phyloP scores from a whole-genome alignment of 2,329 filamentous ascomycete genomes.

The Paramyrothecium sp. region DNA sequence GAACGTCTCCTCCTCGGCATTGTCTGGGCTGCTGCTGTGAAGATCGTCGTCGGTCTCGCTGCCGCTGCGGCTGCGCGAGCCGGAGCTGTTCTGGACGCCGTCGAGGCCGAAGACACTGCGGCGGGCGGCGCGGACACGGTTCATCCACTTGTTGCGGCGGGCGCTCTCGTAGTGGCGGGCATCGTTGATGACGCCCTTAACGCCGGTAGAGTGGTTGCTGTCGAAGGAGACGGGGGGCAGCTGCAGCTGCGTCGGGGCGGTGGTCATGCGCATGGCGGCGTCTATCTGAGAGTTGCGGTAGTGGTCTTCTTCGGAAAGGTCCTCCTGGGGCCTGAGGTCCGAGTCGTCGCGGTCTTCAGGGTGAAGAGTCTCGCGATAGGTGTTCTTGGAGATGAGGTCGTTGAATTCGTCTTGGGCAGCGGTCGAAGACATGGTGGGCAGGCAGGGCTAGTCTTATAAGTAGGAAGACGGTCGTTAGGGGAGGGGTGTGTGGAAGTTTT shows the following conservation, averaged over 20 bases:
- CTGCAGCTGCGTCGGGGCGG: constrained; percentile 49
- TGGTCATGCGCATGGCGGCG: constrained; percentile 64
- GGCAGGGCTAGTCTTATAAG: constrained; percentile 6
- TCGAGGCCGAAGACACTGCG: constrained; percentile 54
- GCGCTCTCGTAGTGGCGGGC: constrained; percentile 74
- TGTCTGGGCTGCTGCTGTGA: constrained; percentile 45
- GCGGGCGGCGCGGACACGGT: constrained; percentile 50
- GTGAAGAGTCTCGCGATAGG: constrained; percentile 43
- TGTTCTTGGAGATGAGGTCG: constrained; percentile 58
- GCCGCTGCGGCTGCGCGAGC: constrained; percentile 17
- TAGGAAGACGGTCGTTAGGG: constrained; percentile 12
- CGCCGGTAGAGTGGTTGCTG: constrained; percentile 71
- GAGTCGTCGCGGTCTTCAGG: constrained; percentile 58
- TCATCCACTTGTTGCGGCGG: constrained; percentile 53
- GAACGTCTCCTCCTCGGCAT: constrained; percentile 76
- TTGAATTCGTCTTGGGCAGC: constrained; percentile 68
- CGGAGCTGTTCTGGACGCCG: constrained; percentile 14
- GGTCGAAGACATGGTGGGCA: constrained; percentile 55
- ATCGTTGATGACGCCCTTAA: constrained; percentile 85
- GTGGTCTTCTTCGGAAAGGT: constrained; percentile 55
- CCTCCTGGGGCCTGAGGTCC: constrained; percentile 46
- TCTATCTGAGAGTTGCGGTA: constrained; percentile 56
- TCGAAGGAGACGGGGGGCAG: constrained; percentile 64
- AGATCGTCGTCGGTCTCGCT: constrained; percentile 47
- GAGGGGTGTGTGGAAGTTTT: constrained; percentile 17